Conservation (phyloP, 331 rosid species). For the Saraca asoca region DNA sequence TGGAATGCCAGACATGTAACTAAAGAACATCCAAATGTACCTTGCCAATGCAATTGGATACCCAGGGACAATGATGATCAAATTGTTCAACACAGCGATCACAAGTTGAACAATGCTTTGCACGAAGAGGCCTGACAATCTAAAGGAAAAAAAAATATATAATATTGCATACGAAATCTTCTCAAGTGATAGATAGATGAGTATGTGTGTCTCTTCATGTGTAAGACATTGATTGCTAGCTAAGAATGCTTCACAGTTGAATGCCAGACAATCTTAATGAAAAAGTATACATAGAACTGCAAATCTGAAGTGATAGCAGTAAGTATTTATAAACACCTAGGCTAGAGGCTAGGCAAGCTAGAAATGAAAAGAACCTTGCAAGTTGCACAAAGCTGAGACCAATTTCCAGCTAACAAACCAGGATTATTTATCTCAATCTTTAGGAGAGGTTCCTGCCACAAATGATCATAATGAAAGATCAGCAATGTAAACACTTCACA, state of each 20-base stretch:
- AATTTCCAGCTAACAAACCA: conserved; percentile 91
- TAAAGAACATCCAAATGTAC: conserved; percentile 45
- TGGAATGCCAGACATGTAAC: conserved; percentile 18
- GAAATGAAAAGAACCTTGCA: conserved; percentile 71
- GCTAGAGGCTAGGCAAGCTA: too few species aligned
- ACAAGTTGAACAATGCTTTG: conserved; percentile 95
- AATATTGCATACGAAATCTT: conserved; percentile 16
- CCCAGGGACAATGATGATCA: conserved; percentile 99
- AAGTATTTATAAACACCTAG: too few species aligned
- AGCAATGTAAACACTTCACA: background rate
- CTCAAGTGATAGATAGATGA: conserved; percentile 4
- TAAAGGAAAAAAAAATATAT: conserved; percentile 37
- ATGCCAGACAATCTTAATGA: conserved; percentile 25
- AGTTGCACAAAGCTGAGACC: conserved; percentile 99
- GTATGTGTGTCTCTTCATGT: conserved; percentile 22
- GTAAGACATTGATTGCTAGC: conserved; percentile 10
- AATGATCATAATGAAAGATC: conserved; percentile 24
- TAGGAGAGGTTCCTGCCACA: conserved; percentile 82
- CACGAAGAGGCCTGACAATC: conserved; percentile 99
- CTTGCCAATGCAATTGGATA: conserved; percentile 99
- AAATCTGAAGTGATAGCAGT: too few species aligned
- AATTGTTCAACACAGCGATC: conserved; percentile 96
- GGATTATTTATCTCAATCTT: conserved; percentile 89
- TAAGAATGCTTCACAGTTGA: conserved; percentile 12
- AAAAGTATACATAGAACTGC: background rate